A percentile compares a stretch with the other conserved stretches of the same genome.
Evolutionary conservation across 2,329 filamentous ascomycete genomes (phyloP).

Genomic region (Neonectria punicea): DNA sequence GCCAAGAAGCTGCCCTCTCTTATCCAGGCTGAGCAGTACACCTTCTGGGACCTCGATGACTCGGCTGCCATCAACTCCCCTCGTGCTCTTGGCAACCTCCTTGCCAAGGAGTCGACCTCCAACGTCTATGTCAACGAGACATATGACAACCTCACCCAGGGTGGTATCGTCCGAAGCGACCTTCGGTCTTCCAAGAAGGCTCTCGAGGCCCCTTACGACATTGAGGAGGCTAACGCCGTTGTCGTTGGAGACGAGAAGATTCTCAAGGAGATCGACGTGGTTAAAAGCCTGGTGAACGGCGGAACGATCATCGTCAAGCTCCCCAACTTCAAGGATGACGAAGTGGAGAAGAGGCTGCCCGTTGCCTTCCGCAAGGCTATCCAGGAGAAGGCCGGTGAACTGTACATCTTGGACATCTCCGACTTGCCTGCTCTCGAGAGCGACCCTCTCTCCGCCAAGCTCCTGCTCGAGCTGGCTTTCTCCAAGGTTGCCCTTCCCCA

Average conservation of each 20-base stretch:
- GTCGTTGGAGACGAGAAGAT: conserved; percentile 84
- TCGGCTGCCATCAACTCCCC: conserved; percentile 75
- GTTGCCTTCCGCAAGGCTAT: conserved; percentile 76
- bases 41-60: conserved; percentile 91
- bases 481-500: conserved; percentile 79
- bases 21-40: conserved; percentile 80
- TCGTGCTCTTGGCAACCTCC: conserved; percentile 64
- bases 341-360: conserved; percentile 87
- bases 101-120: conserved; percentile 77
- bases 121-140: conserved; percentile 71
- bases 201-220: conserved; percentile 84
- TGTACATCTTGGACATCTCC: conserved; percentile 81
- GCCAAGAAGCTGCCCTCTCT: conserved; percentile 54
- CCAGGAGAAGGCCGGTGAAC: conserved; percentile 73
- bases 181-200: conserved; percentile 85
- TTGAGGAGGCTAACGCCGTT: conserved; percentile 81
- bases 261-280: conserved; percentile 79
- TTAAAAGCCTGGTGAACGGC: conserved; percentile 74
- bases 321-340: conserved; percentile 84
- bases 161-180: conserved; percentile 85
- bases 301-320: conserved; percentile 81
- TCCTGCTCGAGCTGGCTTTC: conserved; percentile 84
- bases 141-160: conserved; percentile 74
- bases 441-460: conserved; percentile 70
- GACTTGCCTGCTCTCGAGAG: conserved; percentile 75